phyloP scores from a whole-genome alignment of 345 rosid genomes.

The Hibiscus syriacus region DNA sequence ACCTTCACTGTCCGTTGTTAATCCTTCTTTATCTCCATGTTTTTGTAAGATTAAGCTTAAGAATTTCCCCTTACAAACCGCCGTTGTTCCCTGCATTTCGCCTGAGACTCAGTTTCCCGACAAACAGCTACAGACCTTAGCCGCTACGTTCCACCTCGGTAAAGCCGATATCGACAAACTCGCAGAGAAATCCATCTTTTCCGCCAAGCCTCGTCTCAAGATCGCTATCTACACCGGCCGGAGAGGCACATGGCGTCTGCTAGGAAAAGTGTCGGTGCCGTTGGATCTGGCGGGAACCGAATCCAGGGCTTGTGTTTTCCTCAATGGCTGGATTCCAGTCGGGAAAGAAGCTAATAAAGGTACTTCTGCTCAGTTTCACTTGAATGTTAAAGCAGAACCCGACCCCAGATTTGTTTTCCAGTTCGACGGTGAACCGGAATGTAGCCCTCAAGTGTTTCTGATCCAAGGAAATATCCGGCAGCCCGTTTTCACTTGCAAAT shows the following conservation, averaged over 20 bases:
- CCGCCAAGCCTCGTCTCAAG: conserved; percentile 42
- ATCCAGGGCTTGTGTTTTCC: too few species aligned
- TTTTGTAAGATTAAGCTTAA: conserved; percentile 77
- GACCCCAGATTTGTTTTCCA: too few species aligned
- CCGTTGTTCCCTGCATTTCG: too few species aligned
- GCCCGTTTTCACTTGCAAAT: too few species aligned
- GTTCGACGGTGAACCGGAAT: too few species aligned
- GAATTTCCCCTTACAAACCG: conserved; percentile 47
- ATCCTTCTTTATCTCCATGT: conserved; percentile 72
- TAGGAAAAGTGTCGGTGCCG: conserved; percentile 70
- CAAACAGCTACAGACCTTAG: conserved; percentile 24
- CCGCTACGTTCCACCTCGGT: conserved; percentile 76
- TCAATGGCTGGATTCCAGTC: too few species aligned
- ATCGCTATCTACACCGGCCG: conserved; percentile 69
- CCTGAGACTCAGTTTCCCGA: conserved; percentile 38
- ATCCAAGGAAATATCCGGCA: too few species aligned
- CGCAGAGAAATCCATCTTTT: conserved; percentile 52
- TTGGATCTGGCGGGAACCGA: too few species aligned
- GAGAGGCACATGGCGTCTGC: conserved; percentile 57
- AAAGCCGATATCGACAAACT: conserved; percentile 52
- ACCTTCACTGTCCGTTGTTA: conserved; percentile 65
- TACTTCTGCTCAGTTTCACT: too few species aligned
- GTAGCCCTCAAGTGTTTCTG: too few species aligned
- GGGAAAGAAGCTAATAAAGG: too few species aligned
- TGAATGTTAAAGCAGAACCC: too few species aligned